Evolutionary conservation across 768 basidiomycete species (phyloP), one percentile per base, ranked within the genome.

Genomic region (Phanerodontia chrysosporium): DNA sequence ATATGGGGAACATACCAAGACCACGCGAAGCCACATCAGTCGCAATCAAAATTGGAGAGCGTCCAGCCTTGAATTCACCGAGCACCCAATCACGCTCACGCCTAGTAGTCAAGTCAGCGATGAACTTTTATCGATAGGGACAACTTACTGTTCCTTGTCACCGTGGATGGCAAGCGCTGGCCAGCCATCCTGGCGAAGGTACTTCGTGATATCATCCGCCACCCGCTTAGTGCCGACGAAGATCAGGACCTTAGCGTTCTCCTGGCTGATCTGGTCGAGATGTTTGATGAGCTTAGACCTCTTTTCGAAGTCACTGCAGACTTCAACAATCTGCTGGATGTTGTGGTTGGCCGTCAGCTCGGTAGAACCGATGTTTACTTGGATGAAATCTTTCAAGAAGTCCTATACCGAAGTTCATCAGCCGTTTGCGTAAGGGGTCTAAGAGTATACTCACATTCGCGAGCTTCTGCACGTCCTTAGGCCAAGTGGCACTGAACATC

Each of bases 401-500:
- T 98, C 97, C 90, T 93, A 28, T 24, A 29, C 27, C 52, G 55
- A 49, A 1, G 30, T 36, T 55, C n/a, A 48, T 58, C 52, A 21
- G 58, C 42, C 28, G n/a, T 12, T 14, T 35, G 7, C 32, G 30
- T 22, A 25, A 28, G 10, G 8, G 3, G 46, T 2, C 32, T 13
- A 52, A 46, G 18, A 2, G 30, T 22, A 16, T 12, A 69, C 75
- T 53, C 66, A 92, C 91, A 70, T 86, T 90, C 18, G 97, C 97
- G 62, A 99, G 84, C 68, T 95, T 93, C 76, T 99, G 97, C 3
- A 99, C 97, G 68, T 99, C 97, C 75, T 98, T 98, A 14, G 97
- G 97, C 97, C 97, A 99, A 7, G 97, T 99, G 13, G 97, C 97
- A 55, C 94, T 97, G 81, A 99, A 99, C 87, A 99, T 97, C 65